A percentile compares a stretch with the other conserved stretches of the same genome.
Conservation (phyloP, 2,329 filamentous ascomycete species). For the Ceratocystiopsis brevicomis region DNA sequence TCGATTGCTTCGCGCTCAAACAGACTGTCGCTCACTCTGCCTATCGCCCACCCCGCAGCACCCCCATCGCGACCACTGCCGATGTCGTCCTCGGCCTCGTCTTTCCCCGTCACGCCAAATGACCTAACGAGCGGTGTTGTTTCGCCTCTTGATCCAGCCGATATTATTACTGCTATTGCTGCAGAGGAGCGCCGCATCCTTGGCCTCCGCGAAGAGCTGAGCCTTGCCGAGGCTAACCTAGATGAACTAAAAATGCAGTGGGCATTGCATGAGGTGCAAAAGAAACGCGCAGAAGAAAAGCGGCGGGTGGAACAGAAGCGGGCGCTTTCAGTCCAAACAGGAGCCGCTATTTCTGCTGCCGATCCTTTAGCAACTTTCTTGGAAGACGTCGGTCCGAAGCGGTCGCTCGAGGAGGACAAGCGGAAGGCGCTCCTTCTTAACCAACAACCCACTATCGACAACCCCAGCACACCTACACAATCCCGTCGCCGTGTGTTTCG, state of each 20-base stretch:
- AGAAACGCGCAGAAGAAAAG: slow-evolving; percentile 50
- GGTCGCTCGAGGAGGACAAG: slow-evolving; percentile 48
- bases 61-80: slow-evolving; percentile 33
- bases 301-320: slow-evolving; percentile 44
- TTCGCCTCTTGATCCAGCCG: slow-evolving; percentile 35
- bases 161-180: slow-evolving; percentile 76
- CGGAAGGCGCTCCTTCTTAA: slow-evolving; percentile 46
- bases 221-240: slow-evolving; percentile 61
- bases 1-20: slow-evolving; percentile 36
- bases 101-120: slow-evolving; percentile 31
- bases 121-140: slow-evolving; percentile 21
- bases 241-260: slow-evolving; percentile 65
- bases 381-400: slow-evolving; percentile 17
- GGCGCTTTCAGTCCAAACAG: slow-evolving; percentile 15
- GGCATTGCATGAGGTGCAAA: slow-evolving; percentile 56
- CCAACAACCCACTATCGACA: slow-evolving; percentile 15
- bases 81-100: slow-evolving; percentile 20
- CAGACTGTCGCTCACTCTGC: slow-evolving; percentile 40
- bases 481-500: slow-evolving; percentile 45
- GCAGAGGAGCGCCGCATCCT: slow-evolving; percentile 80
- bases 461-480: slow-evolving; percentile 16
- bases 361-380: not conserved
- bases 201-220: slow-evolving; percentile 79
- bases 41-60: slow-evolving; percentile 36
- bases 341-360: not conserved